Percentiles rank a stretch among this genome's conserved stretches.
Conservation (phyloP, 2,329 filamentous ascomycete genomes). For the Aspergillaceae sp. region DNA sequence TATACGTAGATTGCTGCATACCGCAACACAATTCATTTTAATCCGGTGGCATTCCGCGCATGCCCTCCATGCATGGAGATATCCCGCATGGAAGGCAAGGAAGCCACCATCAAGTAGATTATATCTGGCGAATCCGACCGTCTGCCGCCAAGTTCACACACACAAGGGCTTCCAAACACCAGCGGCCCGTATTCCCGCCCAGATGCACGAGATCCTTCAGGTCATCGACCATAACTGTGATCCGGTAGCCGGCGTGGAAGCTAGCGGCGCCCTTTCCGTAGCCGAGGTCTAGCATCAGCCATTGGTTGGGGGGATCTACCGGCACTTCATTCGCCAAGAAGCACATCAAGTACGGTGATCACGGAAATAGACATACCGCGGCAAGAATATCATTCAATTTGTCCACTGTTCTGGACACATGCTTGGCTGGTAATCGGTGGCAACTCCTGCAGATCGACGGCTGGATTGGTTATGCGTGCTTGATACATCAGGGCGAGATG, state of each 20-base stretch:
- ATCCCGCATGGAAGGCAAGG: too few relatives aligned
- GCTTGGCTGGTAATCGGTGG: slow-evolving; percentile 58
- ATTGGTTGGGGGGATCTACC: slow-evolving; percentile 53
- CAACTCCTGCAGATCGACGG: slow-evolving; percentile 51
- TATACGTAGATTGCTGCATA: too few relatives aligned
- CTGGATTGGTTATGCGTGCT: slow-evolving; percentile 50
- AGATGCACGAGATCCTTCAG: slow-evolving; percentile 45
- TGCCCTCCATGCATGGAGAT: too few relatives aligned
- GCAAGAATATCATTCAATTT: slow-evolving; percentile 41
- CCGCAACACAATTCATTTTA: too few relatives aligned
- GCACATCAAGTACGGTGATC: not conserved
- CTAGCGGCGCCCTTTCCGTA: slow-evolving; percentile 21
- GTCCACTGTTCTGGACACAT: slow-evolving; percentile 43
- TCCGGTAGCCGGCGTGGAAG: slow-evolving; percentile 46
- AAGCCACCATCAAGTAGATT: too few relatives aligned
- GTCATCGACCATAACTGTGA: slow-evolving; percentile 56
- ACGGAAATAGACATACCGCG: slow-evolving; percentile 27
- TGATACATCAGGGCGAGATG: slow-evolving; percentile 56
- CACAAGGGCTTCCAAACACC: too few relatives aligned
- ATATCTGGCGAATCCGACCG: too few relatives aligned
- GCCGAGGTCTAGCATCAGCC: slow-evolving; percentile 59
- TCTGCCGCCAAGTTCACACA: too few relatives aligned
- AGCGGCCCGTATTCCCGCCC: too few relatives aligned
- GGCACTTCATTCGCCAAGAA: too few relatives aligned
- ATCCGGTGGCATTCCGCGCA: too few relatives aligned